Evolutionary conservation across 352 stramenopile genomes (phyloP), one percentile per base, ranked within the genome.

Genomic region (Halophytophthora polymorphica): DNA sequence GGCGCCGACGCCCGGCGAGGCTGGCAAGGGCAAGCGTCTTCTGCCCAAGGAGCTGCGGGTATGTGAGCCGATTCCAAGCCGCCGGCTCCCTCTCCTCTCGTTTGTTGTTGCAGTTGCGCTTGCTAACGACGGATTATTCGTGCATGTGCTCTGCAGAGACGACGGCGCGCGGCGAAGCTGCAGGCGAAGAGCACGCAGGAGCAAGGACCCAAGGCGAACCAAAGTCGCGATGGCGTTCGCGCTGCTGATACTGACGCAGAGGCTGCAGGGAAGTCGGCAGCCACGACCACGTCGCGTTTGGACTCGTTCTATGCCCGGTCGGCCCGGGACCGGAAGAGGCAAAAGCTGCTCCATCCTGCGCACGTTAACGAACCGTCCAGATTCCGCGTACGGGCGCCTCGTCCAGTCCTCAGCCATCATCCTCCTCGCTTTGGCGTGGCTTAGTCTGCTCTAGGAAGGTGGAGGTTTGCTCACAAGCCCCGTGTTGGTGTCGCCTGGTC

Each of bases 11-110:
- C 36, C 15, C 14, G 55, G 45, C 46, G 35, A 11, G 18, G 50
- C 45, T 40, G 62, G 47, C 28, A 86, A 83, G 61, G 14, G 34
- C 1, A 86, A 85, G 65, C 65, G 80, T 8, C 54, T 90, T 18
- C 59, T 90, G 36, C 80, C 80, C 1, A 90, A 77, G 71, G 80
- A 90, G 25, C 40, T 90, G 50, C 72, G 80, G 45, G 80, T 90
- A 23, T 39, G 80, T 73, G 5, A 6, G n/a, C n/a, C n/a, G n/a
- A n/a, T n/a, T n/a, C n/a, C n/a, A 31, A 1, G 18, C 23, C 11
- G 14, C 6, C 6, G 18, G 23, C 18, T 44, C 4, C 25, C 38
- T 23, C 12, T 44, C 38, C 12, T 44, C 21, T 44, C 37, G 37
- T 3, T 18, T 43, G 35, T 22, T 21, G 21, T 7, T 15, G 44